Conservation (phyloP, 1,284 basidiomycete species). For the Ganoderma sp. region DNA sequence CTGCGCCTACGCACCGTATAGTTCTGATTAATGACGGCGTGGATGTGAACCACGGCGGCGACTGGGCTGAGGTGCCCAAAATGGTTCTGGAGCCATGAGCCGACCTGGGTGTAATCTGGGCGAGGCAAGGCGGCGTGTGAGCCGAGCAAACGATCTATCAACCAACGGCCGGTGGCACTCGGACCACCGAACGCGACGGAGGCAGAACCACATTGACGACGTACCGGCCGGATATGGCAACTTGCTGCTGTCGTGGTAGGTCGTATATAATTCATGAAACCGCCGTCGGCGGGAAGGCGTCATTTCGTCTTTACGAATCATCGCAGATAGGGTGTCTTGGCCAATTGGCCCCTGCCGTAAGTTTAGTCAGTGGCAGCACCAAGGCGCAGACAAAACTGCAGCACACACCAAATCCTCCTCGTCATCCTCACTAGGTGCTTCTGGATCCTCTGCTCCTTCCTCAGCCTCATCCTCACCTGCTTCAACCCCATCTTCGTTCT, state of each 20-base stretch:
- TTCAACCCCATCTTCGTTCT: constrained; percentile 23
- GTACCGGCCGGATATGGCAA: constrained; percentile 60
- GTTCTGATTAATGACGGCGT: constrained; percentile 71
- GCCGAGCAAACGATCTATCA: constrained; percentile 3
- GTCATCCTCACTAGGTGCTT: constrained; percentile 11
- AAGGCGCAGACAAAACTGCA: not conserved
- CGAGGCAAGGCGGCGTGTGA: constrained; percentile 7
- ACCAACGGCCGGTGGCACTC: not conserved
- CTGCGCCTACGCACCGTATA: constrained; percentile 47
- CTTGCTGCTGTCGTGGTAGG: constrained; percentile 52
- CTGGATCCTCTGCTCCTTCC: constrained; percentile 26
- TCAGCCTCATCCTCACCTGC: constrained; percentile 20
- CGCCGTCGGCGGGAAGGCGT: constrained; percentile 62
- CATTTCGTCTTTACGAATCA: constrained; percentile 74
- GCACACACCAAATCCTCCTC: constrained; percentile 25
- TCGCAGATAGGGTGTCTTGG: constrained; percentile 67
- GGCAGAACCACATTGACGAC: constrained; percentile 29
- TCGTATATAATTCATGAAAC: constrained; percentile 51
- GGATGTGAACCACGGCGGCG: constrained; percentile 71
- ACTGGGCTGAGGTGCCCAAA: constrained; percentile 61
- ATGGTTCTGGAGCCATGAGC: constrained; percentile 60
- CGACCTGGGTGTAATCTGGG: constrained; percentile 62
- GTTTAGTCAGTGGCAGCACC: not conserved
- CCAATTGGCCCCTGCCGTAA: constrained; percentile 59
- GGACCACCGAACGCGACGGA: constrained; percentile 6